Evolutionary conservation across 225 moss, liverwort and hornwort genomes (phyloP), one percentile per base, ranked within the genome.

Genomic region (Polytrichum formosum): DNA sequence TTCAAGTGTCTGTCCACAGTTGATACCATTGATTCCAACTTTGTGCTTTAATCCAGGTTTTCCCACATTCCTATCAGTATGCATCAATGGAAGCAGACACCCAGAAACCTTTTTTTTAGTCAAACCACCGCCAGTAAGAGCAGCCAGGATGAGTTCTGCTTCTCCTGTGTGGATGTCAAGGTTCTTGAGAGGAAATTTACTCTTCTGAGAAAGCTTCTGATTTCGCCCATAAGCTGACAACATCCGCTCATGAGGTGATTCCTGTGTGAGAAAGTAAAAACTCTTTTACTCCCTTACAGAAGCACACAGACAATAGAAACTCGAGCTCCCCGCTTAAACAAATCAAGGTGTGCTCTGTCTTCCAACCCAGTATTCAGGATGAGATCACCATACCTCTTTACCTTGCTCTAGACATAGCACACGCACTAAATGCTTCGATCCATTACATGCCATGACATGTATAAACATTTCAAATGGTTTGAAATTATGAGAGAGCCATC

Each of bases 231-330:
- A 28, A 69, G 74, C 69, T 61, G 55, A 29, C 7, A 73, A 67
- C 23, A 75, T 67, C 54, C 89, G 79, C 68, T 79, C 76, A 55
- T 73, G 83, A 6, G 89, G 89, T 66, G 85, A 70, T 22, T 89
- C 85, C 85, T 89, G 75, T 61, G 2, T 35, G 65, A 30, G 62
- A 23, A 23, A 9, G 17, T 63, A 22, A 5, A 26, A 63, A 63
- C 46, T 2, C 13, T 16, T 37, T 46, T 13, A 13, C 46, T 46
- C 16, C 13, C 46, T 46, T 46, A 46, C 46, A 46, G 46, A 46
- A 46, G 46, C 1, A 3, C 46, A 46, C 13, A 16, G 3, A 13
- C 46, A 46, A 46, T 46, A 46, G 16, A 46, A 46, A 46, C 13
- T 46, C 46, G 46, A 46, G 46, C 46, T 13, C 16, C 9, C 35